Evolutionary conservation across 2,329 filamentous ascomycete genomes (phyloP), one percentile per base, ranked within the genome.

Genomic region (Cadophora gregata): DNA sequence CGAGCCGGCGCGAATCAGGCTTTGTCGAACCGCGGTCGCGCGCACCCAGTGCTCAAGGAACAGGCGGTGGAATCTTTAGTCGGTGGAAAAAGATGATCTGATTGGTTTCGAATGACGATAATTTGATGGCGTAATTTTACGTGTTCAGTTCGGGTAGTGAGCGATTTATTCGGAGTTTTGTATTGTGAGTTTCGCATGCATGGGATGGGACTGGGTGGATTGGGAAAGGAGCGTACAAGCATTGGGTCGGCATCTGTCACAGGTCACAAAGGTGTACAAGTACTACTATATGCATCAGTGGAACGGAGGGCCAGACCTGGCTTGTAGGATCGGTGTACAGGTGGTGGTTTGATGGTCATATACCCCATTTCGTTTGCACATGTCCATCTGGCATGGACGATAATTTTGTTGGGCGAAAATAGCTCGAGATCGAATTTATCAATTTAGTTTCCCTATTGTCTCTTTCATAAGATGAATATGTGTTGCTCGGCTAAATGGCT

Each of bases 1-100:
- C 70, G 24, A 73, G 70, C 38, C 69, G 71, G 25, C 68, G 73
- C 64, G 72, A 74, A 59, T 74, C 72, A 55, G 71, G 70, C 6
- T 71, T 74, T 55, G 65, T 73, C 27, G 75, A 77, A 24, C 81
- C 81, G 7, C 48, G 61, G 12, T 85, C 90, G 55, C 84, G 88
- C 58, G 85, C 89, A 27, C 84, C 88, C 27, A 91, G 83, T 1
- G 71, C 93, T 79, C 87, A 96, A 63, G 61, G 61, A 25, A 19
- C 36, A 27, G 55, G 55, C 27, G 96, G 82, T 24, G 92, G 88
- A 29, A 86, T 86, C 29, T 76, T 75, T 59, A 72, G 76, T 65
- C 70, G 74, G 24, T 70, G 58, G 63, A 64, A 42, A 33, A 65
- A 61, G 58, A 65, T 61, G 63, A 65, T 65, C 10, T 59, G 58